phyloP scores from a whole-genome alignment of 176 grass and related monocot species.

The Avena eriantha region DNA sequence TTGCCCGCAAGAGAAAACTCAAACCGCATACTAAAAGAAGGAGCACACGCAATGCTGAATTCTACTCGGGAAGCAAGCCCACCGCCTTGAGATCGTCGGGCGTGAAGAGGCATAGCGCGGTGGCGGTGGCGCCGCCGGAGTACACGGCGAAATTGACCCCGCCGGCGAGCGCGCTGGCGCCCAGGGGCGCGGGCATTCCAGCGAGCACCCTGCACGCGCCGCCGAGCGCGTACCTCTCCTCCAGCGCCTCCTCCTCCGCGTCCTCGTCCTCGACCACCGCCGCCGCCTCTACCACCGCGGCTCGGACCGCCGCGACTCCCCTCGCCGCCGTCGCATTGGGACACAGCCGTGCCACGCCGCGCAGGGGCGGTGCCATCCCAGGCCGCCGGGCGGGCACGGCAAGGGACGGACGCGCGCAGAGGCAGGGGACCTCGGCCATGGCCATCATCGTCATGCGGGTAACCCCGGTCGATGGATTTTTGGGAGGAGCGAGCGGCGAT shows the following conservation, averaged over 20 bases:
- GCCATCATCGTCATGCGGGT: neutral
- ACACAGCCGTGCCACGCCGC: neutral
- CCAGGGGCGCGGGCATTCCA: constrained; percentile 72
- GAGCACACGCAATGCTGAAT: neutral
- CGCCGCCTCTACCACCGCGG: constrained; percentile 24
- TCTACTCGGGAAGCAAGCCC: constrained; percentile 13
- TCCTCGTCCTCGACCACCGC: neutral
- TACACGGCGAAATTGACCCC: constrained; percentile 93
- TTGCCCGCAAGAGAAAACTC: neutral
- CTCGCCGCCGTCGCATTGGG: constrained; percentile 23
- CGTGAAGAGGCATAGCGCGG: constrained; percentile 74
- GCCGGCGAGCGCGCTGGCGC: constrained; percentile 64
- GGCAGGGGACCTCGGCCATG: constrained; percentile 33
- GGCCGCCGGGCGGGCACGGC: constrained; percentile 8
- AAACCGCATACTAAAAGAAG: neutral
- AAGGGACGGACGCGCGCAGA: constrained; percentile 50
- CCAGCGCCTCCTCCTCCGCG: neutral
- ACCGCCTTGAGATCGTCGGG: constrained; percentile 67
- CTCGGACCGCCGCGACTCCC: neutral
- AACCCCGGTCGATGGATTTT: constrained; percentile 16
- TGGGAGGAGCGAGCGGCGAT: neutral
- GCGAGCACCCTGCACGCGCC: constrained; percentile 67
- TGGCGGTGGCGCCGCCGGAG: constrained; percentile 67
- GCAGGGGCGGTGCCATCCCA: neutral
- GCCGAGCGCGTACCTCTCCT: constrained; percentile 50